Evolutionary conservation across 2,329 filamentous ascomycete species (phyloP).

Genomic region (Aspergillus phoenicis): DNA sequence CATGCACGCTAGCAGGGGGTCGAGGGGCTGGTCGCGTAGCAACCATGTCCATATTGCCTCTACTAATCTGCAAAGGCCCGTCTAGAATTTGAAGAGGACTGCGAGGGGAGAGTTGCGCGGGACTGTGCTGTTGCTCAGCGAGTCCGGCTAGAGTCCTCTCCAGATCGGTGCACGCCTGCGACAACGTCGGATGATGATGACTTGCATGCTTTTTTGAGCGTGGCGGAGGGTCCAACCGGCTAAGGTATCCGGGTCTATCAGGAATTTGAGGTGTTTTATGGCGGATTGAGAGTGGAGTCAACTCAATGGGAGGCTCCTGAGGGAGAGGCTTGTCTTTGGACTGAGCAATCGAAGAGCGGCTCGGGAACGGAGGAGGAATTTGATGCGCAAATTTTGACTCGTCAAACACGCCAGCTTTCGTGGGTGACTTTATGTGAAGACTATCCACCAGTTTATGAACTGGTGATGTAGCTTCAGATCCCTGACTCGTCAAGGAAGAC

Average conservation of each 20-base stretch:
- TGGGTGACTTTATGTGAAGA: slow-evolving; percentile 31
- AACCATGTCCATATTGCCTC: slow-evolving; percentile 37
- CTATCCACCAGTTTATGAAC: slow-evolving; percentile 24
- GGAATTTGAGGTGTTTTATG: slow-evolving; percentile 13
- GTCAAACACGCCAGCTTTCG: slow-evolving; percentile 38
- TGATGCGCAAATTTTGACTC: slow-evolving; percentile 22
- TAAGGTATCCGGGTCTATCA: slow-evolving; percentile 5
- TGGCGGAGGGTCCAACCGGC: slow-evolving; percentile 4
- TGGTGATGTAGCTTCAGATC: slow-evolving; percentile 26
- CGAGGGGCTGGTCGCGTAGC: slow-evolving; percentile 35
- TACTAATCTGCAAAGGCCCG: slow-evolving; percentile 36
- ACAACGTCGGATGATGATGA: slow-evolving; percentile 28
- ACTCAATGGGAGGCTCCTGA: slow-evolving; percentile 35
- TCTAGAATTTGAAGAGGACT: slow-evolving; percentile 25
- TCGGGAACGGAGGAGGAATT: slow-evolving; percentile 17
- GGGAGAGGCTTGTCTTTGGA: slow-evolving; percentile 46
- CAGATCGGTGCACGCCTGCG: slow-evolving; percentile 41
- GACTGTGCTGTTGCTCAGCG: slow-evolving; percentile 10
- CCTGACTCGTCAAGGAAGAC: slow-evolving; percentile 39
- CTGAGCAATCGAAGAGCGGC: slow-evolving; percentile 29
- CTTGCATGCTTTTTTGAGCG: slow-evolving; percentile 13
- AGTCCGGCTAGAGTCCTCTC: slow-evolving; percentile 36
- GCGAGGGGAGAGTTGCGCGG: slow-evolving; percentile 15
- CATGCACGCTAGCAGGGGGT: slow-evolving; percentile 28
- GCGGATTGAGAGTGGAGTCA: slow-evolving; percentile 33